Percentiles rank a stretch among this genome's conserved stretches.
Evolutionary conservation across 2,329 filamentous ascomycete genomes (phyloP).

Genomic region (Trichoderma arundinaceum): DNA sequence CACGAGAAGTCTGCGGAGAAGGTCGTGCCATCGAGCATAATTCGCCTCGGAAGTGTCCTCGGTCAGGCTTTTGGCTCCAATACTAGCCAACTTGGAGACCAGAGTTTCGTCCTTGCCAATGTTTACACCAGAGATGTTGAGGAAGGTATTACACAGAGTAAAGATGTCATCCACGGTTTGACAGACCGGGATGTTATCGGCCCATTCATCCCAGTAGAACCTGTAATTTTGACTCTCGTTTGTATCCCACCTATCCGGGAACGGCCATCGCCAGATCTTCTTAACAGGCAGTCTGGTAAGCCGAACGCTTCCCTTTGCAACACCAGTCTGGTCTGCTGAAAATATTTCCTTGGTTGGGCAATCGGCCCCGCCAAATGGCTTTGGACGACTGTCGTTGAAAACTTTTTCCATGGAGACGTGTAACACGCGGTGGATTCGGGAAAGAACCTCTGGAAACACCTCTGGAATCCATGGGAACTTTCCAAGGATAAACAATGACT

Average conservation of each 20-base stretch:
- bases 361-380: constrained; percentile 40
- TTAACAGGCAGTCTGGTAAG: constrained; percentile 64
- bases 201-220: constrained; percentile 98
- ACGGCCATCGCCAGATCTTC: constrained; percentile 80
- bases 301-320: constrained; percentile 72
- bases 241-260: constrained; percentile 76
- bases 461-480: constrained; percentile 93
- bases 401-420: constrained; percentile 83
- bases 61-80: constrained; percentile 76
- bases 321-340: constrained; percentile 66
- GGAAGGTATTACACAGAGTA: constrained; percentile 78
- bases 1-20: constrained; percentile 83
- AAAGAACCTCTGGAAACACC: constrained; percentile 78
- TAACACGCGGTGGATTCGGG: constrained; percentile 82
- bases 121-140: constrained; percentile 85
- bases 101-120: constrained; percentile 84
- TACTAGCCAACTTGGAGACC: constrained; percentile 81
- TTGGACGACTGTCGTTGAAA: constrained; percentile 54
- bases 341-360: constrained; percentile 54
- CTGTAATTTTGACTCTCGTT: constrained; percentile 81
- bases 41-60: constrained; percentile 75
- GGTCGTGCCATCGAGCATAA: constrained; percentile 77
- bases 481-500: constrained; percentile 89
- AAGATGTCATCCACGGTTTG: constrained; percentile 91
- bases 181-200: constrained; percentile 89